Evolutionary conservation across 495 filamentous ascomycete genomes (phyloP), one percentile per base, ranked within the genome.

Genomic region (Melanomma pulvis-pyrius): DNA sequence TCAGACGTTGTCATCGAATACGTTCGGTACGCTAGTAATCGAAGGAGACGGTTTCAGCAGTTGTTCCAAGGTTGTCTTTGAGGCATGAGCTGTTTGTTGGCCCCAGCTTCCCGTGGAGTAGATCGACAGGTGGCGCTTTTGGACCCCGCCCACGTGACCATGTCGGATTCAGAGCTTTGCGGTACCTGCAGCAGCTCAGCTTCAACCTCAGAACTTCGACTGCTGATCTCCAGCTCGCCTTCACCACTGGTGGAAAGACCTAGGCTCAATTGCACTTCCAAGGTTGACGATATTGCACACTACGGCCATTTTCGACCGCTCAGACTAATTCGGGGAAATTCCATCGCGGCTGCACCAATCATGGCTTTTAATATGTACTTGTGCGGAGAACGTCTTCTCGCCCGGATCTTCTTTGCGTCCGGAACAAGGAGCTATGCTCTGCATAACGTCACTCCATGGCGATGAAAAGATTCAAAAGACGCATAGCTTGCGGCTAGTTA

Each of bases 241-340:
- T n/a, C n/a, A n/a, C n/a, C n/a, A n/a, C n/a, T n/a, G n/a, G n/a
- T n/a, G n/a, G n/a, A n/a, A n/a, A n/a, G n/a, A n/a, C n/a, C n/a
- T n/a, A n/a, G n/a, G n/a, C n/a, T n/a, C n/a, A n/a, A n/a, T n/a
- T n/a, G n/a, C n/a, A n/a, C n/a, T n/a, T n/a, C n/a, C n/a, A n/a
- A n/a, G n/a, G n/a, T n/a, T n/a, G n/a, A n/a, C n/a, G n/a, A n/a
- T n/a, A n/a, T n/a, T n/a, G n/a, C n/a, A n/a, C n/a, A n/a, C n/a
- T n/a, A n/a, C n/a, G n/a, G n/a, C n/a, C n/a, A n/a, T n/a, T n/a
- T n/a, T n/a, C n/a, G n/a, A n/a, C n/a, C n/a, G n/a, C n/a, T n/a
- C n/a, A n/a, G n/a, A n/a, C n/a, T n/a, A 44, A 57, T 57, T 32
- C 53, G 53, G 53, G 53, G 32, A 36, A 57, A 57, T 57, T 57